Percentiles rank a stretch among this genome's conserved stretches.
These are phyloP conservation scores for Thelephora terrestris DNA, from an alignment of 1,284 basidiomycete genomes.

Conservation along the genomic window DNA sequence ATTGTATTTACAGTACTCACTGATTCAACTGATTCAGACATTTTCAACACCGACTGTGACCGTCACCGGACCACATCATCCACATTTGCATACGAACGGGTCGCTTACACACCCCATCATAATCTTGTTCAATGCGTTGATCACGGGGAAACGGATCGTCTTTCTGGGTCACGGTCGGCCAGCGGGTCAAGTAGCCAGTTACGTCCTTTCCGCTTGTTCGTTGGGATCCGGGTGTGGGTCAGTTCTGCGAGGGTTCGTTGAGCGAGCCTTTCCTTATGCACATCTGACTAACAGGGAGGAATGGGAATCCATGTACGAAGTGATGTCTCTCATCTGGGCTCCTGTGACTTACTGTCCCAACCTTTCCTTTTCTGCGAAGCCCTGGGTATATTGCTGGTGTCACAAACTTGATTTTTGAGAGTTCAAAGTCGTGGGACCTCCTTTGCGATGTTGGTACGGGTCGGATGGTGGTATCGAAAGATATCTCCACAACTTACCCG, in stretches of 20 bases:
- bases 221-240: slow-evolving; percentile 85
- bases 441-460: slow-evolving; percentile 85
- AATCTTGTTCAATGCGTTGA: slow-evolving; percentile 88
- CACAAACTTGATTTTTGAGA: slow-evolving; percentile 92
- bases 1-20: slow-evolving; percentile 60
- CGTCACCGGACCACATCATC: slow-evolving; percentile 72
- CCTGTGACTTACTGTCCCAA: neutral
- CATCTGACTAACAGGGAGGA: slow-evolving; percentile 84
- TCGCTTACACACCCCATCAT: slow-evolving; percentile 88
- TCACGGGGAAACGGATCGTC: slow-evolving; percentile 89
- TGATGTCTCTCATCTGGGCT: neutral
- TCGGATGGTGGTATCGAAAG: slow-evolving; percentile 77
- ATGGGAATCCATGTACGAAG: slow-evolving; percentile 66
- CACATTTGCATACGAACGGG: slow-evolving; percentile 90
- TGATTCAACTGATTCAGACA: slow-evolving; percentile 83
- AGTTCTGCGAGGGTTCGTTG: slow-evolving; percentile 76
- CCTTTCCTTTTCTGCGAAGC: slow-evolving; percentile 25
- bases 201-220: slow-evolving; percentile 90
- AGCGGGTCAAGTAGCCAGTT: slow-evolving; percentile 79
- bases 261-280: slow-evolving; percentile 89
- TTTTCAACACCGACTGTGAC: slow-evolving; percentile 65
- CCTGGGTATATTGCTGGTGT: slow-evolving; percentile 93
- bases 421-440: slow-evolving; percentile 83
- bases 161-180: slow-evolving; percentile 86
- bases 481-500: slow-evolving; percentile 45